Percentiles rank a stretch among this genome's conserved stretches.
Evolutionary conservation across 495 filamentous ascomycete genomes (phyloP).

Genomic region (Neurospora sp.): DNA sequence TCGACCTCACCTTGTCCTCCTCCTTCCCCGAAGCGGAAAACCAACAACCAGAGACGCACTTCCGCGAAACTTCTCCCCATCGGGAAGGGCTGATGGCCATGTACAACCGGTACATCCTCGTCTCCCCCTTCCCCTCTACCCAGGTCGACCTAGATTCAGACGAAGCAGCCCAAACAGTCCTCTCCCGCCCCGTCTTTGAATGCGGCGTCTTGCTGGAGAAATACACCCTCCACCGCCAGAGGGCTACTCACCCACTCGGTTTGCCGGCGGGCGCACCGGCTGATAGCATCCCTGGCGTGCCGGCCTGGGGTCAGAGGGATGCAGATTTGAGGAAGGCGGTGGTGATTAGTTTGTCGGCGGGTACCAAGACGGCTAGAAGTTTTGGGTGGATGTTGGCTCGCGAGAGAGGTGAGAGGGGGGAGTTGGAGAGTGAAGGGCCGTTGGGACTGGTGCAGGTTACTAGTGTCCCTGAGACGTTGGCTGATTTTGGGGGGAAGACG

Average conservation of each 20-base stretch:
- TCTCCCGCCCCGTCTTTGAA: neutral
- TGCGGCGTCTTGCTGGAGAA: neutral
- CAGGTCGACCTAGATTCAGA: too few species aligned
- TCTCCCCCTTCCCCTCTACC: too few species aligned
- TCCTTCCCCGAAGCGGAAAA: neutral
- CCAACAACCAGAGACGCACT: neutral
- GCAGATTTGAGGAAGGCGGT: neutral
- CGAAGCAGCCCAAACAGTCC: neutral
- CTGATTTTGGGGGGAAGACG: neutral
- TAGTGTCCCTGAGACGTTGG: neutral
- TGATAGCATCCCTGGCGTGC: neutral
- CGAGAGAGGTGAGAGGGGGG: neutral
- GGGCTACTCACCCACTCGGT: neutral
- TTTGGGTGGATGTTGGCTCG: constrained; percentile 1
- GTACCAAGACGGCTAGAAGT: neutral
- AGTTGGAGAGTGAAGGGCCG: neutral
- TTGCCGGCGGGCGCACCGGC: neutral
- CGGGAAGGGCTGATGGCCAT: neutral
- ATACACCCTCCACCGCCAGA: neutral
- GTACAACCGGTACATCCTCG: constrained; percentile 2
- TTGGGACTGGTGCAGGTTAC: neutral
- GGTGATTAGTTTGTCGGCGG: neutral
- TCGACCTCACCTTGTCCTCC: neutral
- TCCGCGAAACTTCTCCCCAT: neutral
- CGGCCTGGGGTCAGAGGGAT: neutral